Percentiles rank a stretch among this genome's conserved stretches.
Evolutionary conservation across 805 yeast genomes (phyloP).

Genomic region (Lipomyces mesembrius): DNA sequence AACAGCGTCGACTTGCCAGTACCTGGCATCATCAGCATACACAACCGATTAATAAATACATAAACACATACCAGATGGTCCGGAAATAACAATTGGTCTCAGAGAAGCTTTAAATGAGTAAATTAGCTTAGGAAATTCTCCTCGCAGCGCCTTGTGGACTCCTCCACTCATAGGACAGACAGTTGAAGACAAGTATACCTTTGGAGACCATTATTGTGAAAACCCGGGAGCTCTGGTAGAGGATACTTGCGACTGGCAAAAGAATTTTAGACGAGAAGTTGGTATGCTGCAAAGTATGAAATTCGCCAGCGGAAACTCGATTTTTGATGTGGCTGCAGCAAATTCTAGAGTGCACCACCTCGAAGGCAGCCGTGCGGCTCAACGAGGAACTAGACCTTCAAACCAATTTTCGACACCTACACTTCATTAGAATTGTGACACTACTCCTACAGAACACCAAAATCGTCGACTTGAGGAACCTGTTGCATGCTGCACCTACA

Average conservation of each 20-base stretch:
- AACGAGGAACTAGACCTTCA: too few relatives aligned
- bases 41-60: not conserved
- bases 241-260: not conserved
- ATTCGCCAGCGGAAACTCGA: not conserved
- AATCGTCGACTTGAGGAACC: too few relatives aligned
- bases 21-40: constrained; percentile 45
- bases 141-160: too few relatives aligned
- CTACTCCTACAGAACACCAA: too few relatives aligned
- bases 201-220: not conserved
- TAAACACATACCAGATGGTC: constrained; percentile 74
- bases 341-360: not conserved
- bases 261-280: not conserved
- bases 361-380: too few relatives aligned
- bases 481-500: too few relatives aligned
- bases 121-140: not conserved
- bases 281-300: not conserved
- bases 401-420: too few relatives aligned
- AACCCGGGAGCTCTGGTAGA: not conserved
- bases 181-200: not conserved
- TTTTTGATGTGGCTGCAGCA: not conserved
- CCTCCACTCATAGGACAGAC: not conserved
- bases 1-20: constrained; percentile 94
- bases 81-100: constrained; percentile 86
- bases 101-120: constrained; percentile 21
- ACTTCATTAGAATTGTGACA: too few relatives aligned